Evolutionary conservation across 306 rosid species (phyloP), one percentile per base, ranked within the genome.

Genomic region (Lathyrus aphaca): DNA sequence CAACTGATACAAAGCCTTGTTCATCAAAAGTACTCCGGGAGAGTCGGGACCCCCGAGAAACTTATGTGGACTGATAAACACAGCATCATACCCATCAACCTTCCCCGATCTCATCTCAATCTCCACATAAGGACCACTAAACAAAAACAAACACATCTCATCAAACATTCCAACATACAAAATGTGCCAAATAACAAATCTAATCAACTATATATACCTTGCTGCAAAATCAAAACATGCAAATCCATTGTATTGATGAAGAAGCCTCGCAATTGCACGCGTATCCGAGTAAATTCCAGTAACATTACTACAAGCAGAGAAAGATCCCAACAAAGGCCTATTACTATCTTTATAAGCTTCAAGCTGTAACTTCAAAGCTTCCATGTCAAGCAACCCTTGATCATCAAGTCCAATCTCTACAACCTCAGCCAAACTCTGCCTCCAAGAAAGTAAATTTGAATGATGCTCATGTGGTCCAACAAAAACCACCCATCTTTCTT

Each of bases 401-500:
- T 79, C 78, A 59, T 90, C 84, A 3, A 90, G 35, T 4, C 86
- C 96, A 76, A 93, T 88, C 74, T 93, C 96, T 9, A 90, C 68
- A 0, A 93, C 94, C 62, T 93, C 81, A 18, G 93, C 97, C 60
- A 88, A 74, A 76, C 93, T 90, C 56, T 88, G 96, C 66, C 96
- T 60, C 98, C 98, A 93, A 6, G 96, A 88, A n/a, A 93, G 96
- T 8, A 90, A 82, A 78, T 93, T 93, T 0, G 98, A 92, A 64
- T 92, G 96, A 74, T 92, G 98, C 62, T 92, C 98, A 50, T 80
- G 74, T 1, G 96, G 98, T 13, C 98, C 98, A n/a, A 89, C 93
- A 38, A 92, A 90, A 46, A 90, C 91, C 30, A 92, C 84, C 96
- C 98, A 92, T 46, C 84, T 86, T 71, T 90, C 96, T 46, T 90